These are phyloP conservation scores for Pleoardoris graminearum DNA, from an alignment of 2,329 filamentous ascomycete genomes.

Conservation along the genomic window DNA sequence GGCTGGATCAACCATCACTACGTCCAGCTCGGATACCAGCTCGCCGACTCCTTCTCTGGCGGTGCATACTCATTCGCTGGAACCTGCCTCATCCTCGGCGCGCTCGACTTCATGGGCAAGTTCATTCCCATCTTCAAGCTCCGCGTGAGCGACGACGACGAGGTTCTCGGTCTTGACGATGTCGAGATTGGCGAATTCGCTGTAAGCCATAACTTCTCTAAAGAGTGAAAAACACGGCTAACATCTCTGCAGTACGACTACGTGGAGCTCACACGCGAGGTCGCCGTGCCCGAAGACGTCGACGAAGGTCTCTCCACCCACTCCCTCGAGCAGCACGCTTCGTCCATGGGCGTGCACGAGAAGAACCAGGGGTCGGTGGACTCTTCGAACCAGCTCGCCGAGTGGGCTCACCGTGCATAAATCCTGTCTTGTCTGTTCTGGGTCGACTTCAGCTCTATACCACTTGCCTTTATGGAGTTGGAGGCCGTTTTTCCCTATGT, in stretches of 20 bases:
- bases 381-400: slow-evolving; percentile 39
- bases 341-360: slow-evolving; percentile 40
- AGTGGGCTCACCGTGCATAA: slow-evolving; percentile 42
- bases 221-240: slow-evolving; percentile 4
- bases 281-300: slow-evolving; percentile 52
- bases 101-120: slow-evolving; percentile 69
- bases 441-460: slow-evolving; percentile 19
- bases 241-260: slow-evolving; percentile 70
- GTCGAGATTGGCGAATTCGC: slow-evolving; percentile 91
- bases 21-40: slow-evolving; percentile 80
- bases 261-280: slow-evolving; percentile 77
- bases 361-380: slow-evolving; percentile 45
- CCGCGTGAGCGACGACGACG: slow-evolving; percentile 74
- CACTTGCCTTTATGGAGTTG: slow-evolving; percentile 21
- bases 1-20: slow-evolving; percentile 86
- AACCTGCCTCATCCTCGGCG: slow-evolving; percentile 71
- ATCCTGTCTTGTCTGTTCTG: slow-evolving; percentile 7
- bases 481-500: not conserved
- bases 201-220: slow-evolving; percentile 47
- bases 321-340: slow-evolving; percentile 33
- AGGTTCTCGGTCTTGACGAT: slow-evolving; percentile 84
- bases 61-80: slow-evolving; percentile 77
- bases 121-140: slow-evolving; percentile 75
- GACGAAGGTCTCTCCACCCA: slow-evolving; percentile 43
- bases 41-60: slow-evolving; percentile 78